These are phyloP conservation scores for Populus pruinosa DNA, from an alignment of 345 rosid species.

Conservation along the genomic window DNA sequence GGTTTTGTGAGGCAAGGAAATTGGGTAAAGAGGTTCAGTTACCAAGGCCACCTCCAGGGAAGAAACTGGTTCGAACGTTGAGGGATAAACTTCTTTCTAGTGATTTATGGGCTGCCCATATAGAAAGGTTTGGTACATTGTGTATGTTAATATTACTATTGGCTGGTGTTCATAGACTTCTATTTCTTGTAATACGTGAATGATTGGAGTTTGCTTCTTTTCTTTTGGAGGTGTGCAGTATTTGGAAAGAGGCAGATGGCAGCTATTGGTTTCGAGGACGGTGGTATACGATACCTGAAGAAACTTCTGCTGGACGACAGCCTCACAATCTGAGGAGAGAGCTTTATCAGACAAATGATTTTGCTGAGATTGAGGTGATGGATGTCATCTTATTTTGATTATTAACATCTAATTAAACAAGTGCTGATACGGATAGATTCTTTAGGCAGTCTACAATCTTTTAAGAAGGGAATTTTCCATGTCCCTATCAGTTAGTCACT, in stretches of 20 bases:
- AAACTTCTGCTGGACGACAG: slow-evolving; percentile 81
- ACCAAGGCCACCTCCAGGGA: slow-evolving; percentile 64
- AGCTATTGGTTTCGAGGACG: slow-evolving; percentile 68
- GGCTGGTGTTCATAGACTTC: neutral
- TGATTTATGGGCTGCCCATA: slow-evolving; percentile 78
- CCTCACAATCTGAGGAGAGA: slow-evolving; percentile 77
- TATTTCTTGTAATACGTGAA: neutral
- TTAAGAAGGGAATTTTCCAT: neutral
- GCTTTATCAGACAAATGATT: slow-evolving; percentile 75
- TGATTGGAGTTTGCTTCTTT: neutral
- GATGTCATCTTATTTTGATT: neutral
- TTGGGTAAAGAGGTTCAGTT: slow-evolving; percentile 43
- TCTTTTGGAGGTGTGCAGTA: slow-evolving; percentile 33
- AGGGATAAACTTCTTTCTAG: slow-evolving; percentile 89
- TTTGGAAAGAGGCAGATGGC: slow-evolving; percentile 74
- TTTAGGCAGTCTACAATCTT: neutral
- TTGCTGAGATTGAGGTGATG: slow-evolving; percentile 71
- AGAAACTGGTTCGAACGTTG: slow-evolving; percentile 58
- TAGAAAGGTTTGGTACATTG: slow-evolving; percentile 51
- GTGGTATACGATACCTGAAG: slow-evolving; percentile 92
- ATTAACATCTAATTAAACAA: neutral
- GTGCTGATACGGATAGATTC: neutral
- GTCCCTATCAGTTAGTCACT: neutral
- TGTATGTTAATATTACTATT: neutral
- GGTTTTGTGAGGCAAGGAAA: slow-evolving; percentile 58